Conservation (phyloP, 2,329 filamentous ascomycete genomes). For the Fusarium goolgardi region DNA sequence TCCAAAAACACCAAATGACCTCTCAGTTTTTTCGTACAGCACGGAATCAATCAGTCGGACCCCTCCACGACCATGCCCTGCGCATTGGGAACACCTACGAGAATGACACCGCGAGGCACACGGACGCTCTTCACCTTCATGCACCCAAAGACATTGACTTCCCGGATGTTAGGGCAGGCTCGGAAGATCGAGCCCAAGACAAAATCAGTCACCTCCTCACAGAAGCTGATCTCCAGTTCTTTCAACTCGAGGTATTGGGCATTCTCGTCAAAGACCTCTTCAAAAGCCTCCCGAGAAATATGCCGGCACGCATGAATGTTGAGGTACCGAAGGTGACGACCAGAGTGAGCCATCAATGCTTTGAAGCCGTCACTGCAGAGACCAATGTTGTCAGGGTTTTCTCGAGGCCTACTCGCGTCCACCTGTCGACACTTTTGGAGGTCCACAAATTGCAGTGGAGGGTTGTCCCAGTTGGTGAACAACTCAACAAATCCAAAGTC, state of each 20-base stretch:
- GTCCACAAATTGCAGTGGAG: constrained; percentile 76
- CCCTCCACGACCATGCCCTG: constrained; percentile 70
- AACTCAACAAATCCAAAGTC: constrained; percentile 79
- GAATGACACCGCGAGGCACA: constrained; percentile 66
- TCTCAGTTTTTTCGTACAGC: constrained; percentile 1
- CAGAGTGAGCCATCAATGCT: constrained; percentile 87
- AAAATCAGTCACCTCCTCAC: constrained; percentile 73
- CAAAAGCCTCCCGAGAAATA: constrained; percentile 77
- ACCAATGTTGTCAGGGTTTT: constrained; percentile 74
- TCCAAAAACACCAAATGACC: constrained; percentile 13
- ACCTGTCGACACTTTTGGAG: constrained; percentile 81
- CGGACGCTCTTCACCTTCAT: constrained; percentile 68
- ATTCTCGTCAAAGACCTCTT: constrained; percentile 74
- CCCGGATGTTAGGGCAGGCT: constrained; percentile 69
- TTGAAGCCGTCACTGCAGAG: constrained; percentile 80
- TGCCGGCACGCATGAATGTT: constrained; percentile 89
- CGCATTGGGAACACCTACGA: constrained; percentile 70
- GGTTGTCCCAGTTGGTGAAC: constrained; percentile 82
- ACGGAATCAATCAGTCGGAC: constrained; percentile 38
- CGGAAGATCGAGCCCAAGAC: constrained; percentile 73
- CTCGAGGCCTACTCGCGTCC: constrained; percentile 75
- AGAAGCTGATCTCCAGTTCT: constrained; percentile 83
- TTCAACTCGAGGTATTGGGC: constrained; percentile 74
- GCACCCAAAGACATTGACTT: constrained; percentile 73
- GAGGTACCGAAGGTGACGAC: constrained; percentile 70